Conservation (phyloP, 805 yeast genomes). For the Clavispora phyllophila region DNA sequence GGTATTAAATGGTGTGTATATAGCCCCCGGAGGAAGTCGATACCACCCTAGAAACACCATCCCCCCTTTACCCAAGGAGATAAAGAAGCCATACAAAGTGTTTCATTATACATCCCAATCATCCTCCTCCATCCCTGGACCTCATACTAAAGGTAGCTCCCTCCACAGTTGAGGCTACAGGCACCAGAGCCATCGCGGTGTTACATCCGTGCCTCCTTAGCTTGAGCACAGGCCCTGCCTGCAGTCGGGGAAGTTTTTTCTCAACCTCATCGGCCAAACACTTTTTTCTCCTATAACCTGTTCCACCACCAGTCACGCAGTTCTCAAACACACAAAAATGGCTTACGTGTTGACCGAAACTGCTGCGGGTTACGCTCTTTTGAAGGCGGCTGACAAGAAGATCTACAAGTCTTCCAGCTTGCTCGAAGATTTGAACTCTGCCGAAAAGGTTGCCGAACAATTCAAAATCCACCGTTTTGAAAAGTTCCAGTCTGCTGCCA, state of each 20-base stretch:
- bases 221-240: background rate
- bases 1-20: too few species aligned
- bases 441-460: conserved; percentile 82
- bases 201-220: conserved; percentile 4
- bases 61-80: too few species aligned
- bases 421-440: conserved; percentile 69
- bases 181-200: background rate
- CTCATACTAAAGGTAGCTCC: too few species aligned
- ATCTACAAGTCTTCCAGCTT: conserved; percentile 78
- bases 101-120: too few species aligned
- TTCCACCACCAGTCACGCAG: conserved; percentile 2
- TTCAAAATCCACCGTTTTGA: conserved; percentile 95
- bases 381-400: conserved; percentile 97
- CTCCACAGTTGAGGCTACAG: too few species aligned
- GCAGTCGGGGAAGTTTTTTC: conserved; percentile 8
- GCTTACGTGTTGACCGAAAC: conserved; percentile 94
- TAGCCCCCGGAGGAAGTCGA: too few species aligned
- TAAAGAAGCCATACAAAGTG: too few species aligned
- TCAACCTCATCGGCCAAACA: conserved; percentile 13
- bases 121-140: too few species aligned
- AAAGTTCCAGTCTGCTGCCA: conserved; percentile 90
- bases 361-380: conserved; percentile 96
- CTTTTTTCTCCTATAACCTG: conserved; percentile 6
- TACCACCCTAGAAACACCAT: too few species aligned
- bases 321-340: conserved; percentile 35